Percentiles rank a stretch among this genome's conserved stretches.
Conservation (phyloP, 2,329 filamentous ascomycete species). For the Microsporum canis region DNA sequence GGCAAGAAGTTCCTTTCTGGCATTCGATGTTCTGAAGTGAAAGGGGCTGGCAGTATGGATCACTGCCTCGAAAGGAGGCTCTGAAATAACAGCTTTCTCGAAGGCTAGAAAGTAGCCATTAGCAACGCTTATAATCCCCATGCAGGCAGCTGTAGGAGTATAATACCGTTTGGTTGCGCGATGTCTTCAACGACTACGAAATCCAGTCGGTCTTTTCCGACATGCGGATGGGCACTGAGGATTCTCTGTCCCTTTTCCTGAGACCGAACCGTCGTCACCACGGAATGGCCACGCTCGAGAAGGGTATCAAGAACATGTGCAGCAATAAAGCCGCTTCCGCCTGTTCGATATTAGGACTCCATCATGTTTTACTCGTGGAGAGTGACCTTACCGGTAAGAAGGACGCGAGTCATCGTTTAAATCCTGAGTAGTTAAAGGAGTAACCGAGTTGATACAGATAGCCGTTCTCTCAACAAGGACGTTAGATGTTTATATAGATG, state of each 20-base stretch:
- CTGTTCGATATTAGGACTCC: conserved; percentile 19
- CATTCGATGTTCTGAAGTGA: conserved; percentile 59
- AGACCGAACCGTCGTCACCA: conserved; percentile 52
- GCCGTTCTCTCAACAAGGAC: not conserved
- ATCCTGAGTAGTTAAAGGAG: not conserved
- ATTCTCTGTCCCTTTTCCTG: conserved; percentile 52
- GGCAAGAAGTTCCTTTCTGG: conserved; percentile 49
- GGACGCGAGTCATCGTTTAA: conserved; percentile 18
- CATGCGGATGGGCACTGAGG: conserved; percentile 41
- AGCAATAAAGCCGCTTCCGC: conserved; percentile 55
- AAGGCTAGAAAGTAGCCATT: conserved; percentile 43
- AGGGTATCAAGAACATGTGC: conserved; percentile 52
- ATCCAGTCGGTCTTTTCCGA: conserved; percentile 46
- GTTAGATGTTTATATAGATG: not conserved
- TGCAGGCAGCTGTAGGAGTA: not conserved
- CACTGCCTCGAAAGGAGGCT: conserved; percentile 59
- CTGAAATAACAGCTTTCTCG: conserved; percentile 49
- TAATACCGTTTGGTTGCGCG: conserved; percentile 34
- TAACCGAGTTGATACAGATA: not conserved
- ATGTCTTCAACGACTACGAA: conserved; percentile 64
- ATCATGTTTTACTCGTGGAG: not conserved
- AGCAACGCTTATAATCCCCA: not conserved
- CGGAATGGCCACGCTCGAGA: conserved; percentile 46
- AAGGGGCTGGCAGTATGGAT: conserved; percentile 66
- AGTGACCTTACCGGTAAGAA: conserved; percentile 17